Percentiles rank a stretch among this genome's conserved stretches.
phyloP scores from a whole-genome alignment of 2,329 filamentous ascomycete genomes.

The Sclerotinia minor region DNA sequence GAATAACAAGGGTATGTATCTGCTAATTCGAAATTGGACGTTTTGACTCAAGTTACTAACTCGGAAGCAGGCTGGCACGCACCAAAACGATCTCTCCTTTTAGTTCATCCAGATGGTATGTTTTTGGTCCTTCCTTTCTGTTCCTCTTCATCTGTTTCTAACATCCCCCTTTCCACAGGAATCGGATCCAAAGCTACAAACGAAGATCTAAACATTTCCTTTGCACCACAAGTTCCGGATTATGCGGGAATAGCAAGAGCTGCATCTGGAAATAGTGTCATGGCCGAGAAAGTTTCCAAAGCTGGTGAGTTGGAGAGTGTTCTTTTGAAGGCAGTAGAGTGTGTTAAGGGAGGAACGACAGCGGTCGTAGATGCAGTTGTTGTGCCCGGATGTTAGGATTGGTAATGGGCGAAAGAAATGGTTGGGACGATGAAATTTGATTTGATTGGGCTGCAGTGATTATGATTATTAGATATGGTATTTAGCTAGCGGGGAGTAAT shows the following conservation, averaged over 20 bases:
- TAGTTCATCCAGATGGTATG: constrained; percentile 59
- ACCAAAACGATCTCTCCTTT: constrained; percentile 58
- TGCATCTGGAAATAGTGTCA: constrained; percentile 60
- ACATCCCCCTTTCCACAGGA: constrained; percentile 42
- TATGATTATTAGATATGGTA: neutral
- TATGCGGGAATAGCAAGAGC: constrained; percentile 68
- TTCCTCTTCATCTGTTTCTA: neutral
- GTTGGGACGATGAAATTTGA: neutral
- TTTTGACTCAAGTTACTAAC: neutral
- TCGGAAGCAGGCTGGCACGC: constrained; percentile 60
- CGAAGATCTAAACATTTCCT: constrained; percentile 65
- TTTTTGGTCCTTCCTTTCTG: neutral
- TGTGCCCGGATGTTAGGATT: constrained; percentile 34
- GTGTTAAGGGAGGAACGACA: constrained; percentile 55
- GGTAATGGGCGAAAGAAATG: neutral
- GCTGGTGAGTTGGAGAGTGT: constrained; percentile 55
- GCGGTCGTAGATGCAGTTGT: constrained; percentile 57
- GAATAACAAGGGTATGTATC: constrained; percentile 58
- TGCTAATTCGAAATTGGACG: neutral
- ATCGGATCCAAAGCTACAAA: constrained; percentile 61
- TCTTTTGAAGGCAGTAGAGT: constrained; percentile 58
- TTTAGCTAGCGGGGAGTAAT: neutral
- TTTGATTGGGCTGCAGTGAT: too few species aligned
- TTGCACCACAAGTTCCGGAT: constrained; percentile 61
- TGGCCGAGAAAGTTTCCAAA: constrained; percentile 59